phyloP scores from a whole-genome alignment of 192 early-diverging fungal genomes.

The Bifiguratus adelaidae region DNA sequence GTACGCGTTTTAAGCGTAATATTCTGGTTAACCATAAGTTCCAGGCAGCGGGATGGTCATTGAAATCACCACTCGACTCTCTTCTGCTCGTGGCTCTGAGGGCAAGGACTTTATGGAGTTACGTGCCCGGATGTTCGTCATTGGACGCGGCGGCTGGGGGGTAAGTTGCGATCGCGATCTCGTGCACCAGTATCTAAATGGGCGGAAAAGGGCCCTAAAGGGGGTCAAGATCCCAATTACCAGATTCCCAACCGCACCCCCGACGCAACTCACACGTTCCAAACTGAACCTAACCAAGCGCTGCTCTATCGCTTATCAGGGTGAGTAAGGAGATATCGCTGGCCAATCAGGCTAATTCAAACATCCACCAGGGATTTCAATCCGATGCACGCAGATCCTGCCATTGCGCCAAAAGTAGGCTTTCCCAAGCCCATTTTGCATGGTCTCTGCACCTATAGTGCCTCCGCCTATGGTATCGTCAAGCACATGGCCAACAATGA shows the following conservation, averaged over 20 bases:
- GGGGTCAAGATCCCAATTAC: constrained; percentile 38
- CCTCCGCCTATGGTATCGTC: constrained; percentile 45
- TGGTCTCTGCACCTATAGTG: constrained; percentile 52
- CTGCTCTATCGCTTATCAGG: constrained; percentile 65
- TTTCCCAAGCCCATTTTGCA: constrained; percentile 67
- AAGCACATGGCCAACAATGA: constrained; percentile 40
- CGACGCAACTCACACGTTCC: constrained; percentile 33
- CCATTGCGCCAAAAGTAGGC: constrained; percentile 50
- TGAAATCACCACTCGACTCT: constrained; percentile 43
- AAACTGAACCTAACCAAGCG: constrained; percentile 45
- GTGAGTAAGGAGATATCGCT: constrained; percentile 9
- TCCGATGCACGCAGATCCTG: constrained; percentile 64
- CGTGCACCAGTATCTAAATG: background rate
- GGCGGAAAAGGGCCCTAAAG: constrained; percentile 41
- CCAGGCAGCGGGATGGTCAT: constrained; percentile 47
- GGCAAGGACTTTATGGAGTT: constrained; percentile 1
- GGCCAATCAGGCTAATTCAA: background rate
- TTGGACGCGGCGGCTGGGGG: no score
- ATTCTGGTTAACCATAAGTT: background rate
- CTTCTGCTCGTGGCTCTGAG: background rate
- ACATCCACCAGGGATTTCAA: constrained; percentile 49
- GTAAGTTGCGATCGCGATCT: no score
- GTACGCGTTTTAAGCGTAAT: constrained; percentile 14
- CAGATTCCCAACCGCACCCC: constrained; percentile 46
- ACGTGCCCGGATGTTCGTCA: no score